Base-by-base conservation (phyloP, 257 asterid species). In the Solanum chilense region DNA sequence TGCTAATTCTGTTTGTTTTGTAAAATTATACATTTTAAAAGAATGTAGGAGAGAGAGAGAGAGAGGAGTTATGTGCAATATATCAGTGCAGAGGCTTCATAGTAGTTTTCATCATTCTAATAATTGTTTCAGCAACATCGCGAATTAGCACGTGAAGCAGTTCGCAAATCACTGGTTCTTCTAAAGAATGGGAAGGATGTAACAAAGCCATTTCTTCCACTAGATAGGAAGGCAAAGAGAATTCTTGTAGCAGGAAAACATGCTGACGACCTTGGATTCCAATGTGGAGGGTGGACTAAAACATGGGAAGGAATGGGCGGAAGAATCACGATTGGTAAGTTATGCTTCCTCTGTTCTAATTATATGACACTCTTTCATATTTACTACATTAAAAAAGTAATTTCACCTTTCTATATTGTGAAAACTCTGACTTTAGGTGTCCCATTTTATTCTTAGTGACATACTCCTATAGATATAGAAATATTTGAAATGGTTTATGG, bases 231-330 rank as follows among this genome's bases (percentile, higher is more conserved):
- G 60, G 93, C 95, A 16, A 92, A 89, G 85, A 88, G 90, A 89
- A 93, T 95, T 85, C 93, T 95, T 56, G 90, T 95, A 82, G 96
- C 90, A 18, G 98, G 98, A 86, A 88, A 69, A 70, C 98, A 95
- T 87, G 94, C 92, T n/a, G 94, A 94, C 81, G 92, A 95, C 87
- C 92, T 95, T 70, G 98, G 98, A 82, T 95, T 90, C 88, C 98
- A 95, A 75, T 95, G 98, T 86, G 98, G 98, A 25, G 98, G 98
- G 7, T 95, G 98, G 98, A 95, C 98, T 15, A 70, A 81, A 41
- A 93, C 98, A 8, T 95, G 98, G 98, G 96, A 95, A 7, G 98
- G 98, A 45, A 93, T 82, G 88, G 68, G 94, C 18, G 98, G 98
- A 89, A 89, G 93, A 87, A 93, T 94, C 82, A 95, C 98, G 6